Percentiles rank a stretch among this genome's conserved stretches.
Conservation (phyloP, 108 stramenopile genomes). For the Fragilaria crotonensis region DNA sequence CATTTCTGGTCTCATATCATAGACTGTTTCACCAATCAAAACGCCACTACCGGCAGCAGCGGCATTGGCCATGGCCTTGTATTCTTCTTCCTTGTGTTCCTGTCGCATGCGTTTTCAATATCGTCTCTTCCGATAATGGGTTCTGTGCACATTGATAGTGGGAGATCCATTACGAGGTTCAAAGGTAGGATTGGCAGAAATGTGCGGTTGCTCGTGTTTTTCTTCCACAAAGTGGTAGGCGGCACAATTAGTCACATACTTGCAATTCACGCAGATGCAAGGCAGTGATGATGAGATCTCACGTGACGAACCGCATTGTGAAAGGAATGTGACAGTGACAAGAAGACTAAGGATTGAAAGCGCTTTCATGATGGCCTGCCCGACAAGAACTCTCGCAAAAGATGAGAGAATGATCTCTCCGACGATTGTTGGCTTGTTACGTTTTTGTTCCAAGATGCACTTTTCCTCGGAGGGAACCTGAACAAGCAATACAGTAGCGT, state of each 20-base stretch:
- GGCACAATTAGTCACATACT: slow-evolving; percentile 63
- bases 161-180: slow-evolving; percentile 72
- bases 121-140: slow-evolving; percentile 21
- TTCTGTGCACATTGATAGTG: slow-evolving; percentile 80
- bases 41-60: slow-evolving; percentile 7
- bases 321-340: neutral
- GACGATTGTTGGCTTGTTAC: no score
- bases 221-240: slow-evolving; percentile 85
- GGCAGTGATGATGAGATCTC: neutral
- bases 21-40: slow-evolving; percentile 38
- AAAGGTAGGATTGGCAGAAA: slow-evolving; percentile 68
- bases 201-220: slow-evolving; percentile 85
- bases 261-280: slow-evolving; percentile 81
- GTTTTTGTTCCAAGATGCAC: no score
- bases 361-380: no score
- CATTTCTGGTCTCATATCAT: slow-evolving; percentile 51
- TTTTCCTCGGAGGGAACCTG: no score
- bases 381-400: no score
- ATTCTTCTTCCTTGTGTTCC: slow-evolving; percentile 39
- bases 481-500: no score
- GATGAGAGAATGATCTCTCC: neutral
- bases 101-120: slow-evolving; percentile 29
- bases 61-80: slow-evolving; percentile 13
- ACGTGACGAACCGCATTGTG: neutral
- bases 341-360: no score